Conservation (phyloP, 371 early-diverging fungal species). For the Rhizopus arrhizus region DNA sequence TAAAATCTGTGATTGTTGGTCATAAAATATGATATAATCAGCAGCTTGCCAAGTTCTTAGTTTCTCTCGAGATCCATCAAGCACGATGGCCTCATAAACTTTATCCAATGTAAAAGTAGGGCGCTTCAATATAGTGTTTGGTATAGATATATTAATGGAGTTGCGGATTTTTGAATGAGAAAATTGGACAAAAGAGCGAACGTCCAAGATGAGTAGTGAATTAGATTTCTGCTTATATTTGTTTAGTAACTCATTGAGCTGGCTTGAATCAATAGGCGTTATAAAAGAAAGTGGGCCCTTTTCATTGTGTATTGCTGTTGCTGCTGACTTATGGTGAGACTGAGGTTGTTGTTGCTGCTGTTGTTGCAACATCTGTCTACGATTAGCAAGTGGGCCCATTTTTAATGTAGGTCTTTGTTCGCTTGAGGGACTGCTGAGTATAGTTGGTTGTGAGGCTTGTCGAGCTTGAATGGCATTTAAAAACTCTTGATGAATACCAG, state of each 20-base stretch:
- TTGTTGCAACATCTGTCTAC: slow-evolving; percentile 20
- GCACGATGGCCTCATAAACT: slow-evolving; percentile 57
- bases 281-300: not conserved
- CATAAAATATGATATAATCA: slow-evolving; percentile 59
- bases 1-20: slow-evolving; percentile 46
- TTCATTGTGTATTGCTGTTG: not conserved
- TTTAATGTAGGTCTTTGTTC: slow-evolving; percentile 16
- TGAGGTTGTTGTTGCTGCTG: not conserved
- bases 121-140: slow-evolving; percentile 61
- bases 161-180: slow-evolving; percentile 46
- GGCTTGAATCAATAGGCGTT: slow-evolving; percentile 13
- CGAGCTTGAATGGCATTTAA: slow-evolving; percentile 52
- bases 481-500: slow-evolving; percentile 50
- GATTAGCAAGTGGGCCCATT: slow-evolving; percentile 25
- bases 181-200: slow-evolving; percentile 58
- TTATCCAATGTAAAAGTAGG: slow-evolving; percentile 62
- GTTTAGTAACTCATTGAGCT: slow-evolving; percentile 11
- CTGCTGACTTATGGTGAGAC: no score
- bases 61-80: slow-evolving; percentile 42
- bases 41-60: slow-evolving; percentile 50
- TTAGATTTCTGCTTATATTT: not conserved
- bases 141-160: slow-evolving; percentile 60
- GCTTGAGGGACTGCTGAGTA: slow-evolving; percentile 19
- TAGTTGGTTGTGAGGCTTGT: slow-evolving; percentile 42
- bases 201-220: slow-evolving; percentile 50